phyloP scores from a whole-genome alignment of 2,329 filamentous ascomycete species.

The Dissoconium aciculare region DNA sequence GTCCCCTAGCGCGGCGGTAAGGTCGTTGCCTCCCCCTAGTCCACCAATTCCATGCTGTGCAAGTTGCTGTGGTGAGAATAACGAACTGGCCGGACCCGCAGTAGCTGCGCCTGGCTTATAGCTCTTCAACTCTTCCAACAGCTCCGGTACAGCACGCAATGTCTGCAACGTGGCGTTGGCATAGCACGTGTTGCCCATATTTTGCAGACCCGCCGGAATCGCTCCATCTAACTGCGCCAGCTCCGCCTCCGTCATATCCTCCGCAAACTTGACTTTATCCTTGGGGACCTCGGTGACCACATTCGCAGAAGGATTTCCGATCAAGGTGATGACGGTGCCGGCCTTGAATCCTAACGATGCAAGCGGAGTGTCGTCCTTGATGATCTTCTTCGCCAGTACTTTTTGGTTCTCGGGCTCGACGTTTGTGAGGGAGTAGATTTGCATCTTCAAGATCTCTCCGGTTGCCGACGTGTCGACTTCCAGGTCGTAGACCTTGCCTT shows the following conservation, averaged over 20 bases:
- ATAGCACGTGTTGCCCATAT: slow-evolving; percentile 96
- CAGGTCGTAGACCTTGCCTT: slow-evolving; percentile 88
- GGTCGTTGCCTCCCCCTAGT: slow-evolving; percentile 48
- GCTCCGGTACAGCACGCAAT: slow-evolving; percentile 73
- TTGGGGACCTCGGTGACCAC: slow-evolving; percentile 52
- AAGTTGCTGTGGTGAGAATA: slow-evolving; percentile 23
- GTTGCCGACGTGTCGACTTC: slow-evolving; percentile 73
- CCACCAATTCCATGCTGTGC: slow-evolving; percentile 42
- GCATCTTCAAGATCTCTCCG: slow-evolving; percentile 89
- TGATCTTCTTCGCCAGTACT: slow-evolving; percentile 81
- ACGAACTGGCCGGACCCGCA: slow-evolving; percentile 15
- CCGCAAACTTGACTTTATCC: slow-evolving; percentile 72
- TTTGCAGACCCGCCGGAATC: slow-evolving; percentile 74
- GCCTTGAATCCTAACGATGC: slow-evolving; percentile 71
- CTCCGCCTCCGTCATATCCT: slow-evolving; percentile 96
- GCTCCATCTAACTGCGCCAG: slow-evolving; percentile 68
- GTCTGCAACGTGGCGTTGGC: slow-evolving; percentile 95
- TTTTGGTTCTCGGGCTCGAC: slow-evolving; percentile 96
- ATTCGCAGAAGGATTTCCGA: slow-evolving; percentile 69
- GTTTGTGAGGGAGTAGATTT: slow-evolving; percentile 85
- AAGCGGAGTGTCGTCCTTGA: slow-evolving; percentile 89
- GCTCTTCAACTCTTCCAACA: slow-evolving; percentile 60
- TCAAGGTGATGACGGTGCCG: slow-evolving; percentile 84
- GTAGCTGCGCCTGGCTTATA: slow-evolving; percentile 33
- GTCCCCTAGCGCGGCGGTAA: slow-evolving; percentile 63